Evolutionary conservation across 768 basidiomycete genomes (phyloP).

Genomic region (Russula sp.): DNA sequence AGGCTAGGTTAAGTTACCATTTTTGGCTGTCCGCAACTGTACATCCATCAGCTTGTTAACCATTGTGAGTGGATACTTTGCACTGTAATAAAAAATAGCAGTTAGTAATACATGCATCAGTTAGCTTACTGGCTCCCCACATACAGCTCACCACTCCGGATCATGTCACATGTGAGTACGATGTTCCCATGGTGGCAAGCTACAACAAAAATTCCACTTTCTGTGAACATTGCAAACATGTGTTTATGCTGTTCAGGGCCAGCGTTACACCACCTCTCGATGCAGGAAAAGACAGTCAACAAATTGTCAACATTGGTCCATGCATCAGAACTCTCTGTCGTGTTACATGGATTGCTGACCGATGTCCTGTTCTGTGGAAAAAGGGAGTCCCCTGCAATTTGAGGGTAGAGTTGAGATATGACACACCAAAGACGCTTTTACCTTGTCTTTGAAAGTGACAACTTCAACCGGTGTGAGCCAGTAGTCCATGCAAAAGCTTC

Average conservation of each 20-base stretch:
- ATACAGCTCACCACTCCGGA: background rate
- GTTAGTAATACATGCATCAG: too few species aligned
- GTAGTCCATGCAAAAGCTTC: too few species aligned
- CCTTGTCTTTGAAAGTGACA: slow-evolving; percentile 16
- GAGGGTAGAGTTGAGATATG: too few species aligned
- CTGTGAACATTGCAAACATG: background rate
- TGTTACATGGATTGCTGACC: background rate
- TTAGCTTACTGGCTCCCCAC: too few species aligned
- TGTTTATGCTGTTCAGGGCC: background rate
- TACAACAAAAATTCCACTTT: background rate
- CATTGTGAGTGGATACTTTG: background rate
- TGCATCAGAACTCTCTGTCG: background rate
- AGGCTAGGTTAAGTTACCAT: too few species aligned
- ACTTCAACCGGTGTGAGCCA: too few species aligned
- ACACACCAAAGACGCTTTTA: background rate
- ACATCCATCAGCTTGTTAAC: background rate
- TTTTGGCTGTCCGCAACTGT: too few species aligned
- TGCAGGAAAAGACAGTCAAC: background rate
- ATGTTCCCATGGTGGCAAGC: background rate
- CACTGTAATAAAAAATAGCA: background rate
- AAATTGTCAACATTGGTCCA: background rate
- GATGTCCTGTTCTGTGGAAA: background rate
- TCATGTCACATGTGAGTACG: background rate
- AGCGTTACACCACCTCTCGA: background rate
- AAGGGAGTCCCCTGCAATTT: background rate